phyloP scores from a whole-genome alignment of 768 basidiomycete genomes.

The Suillus clintonianus region DNA sequence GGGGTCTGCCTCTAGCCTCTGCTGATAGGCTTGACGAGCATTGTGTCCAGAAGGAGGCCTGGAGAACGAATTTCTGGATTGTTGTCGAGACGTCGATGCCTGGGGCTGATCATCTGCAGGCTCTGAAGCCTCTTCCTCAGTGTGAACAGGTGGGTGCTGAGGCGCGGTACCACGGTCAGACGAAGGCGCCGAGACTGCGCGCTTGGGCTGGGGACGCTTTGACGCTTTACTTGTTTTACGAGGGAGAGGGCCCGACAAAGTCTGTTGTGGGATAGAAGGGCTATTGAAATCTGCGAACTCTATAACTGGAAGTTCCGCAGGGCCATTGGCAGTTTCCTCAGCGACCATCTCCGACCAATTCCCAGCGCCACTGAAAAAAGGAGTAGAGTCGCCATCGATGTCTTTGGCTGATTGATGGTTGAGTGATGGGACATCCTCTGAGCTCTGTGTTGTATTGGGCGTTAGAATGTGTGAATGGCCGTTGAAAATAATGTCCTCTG shows the following conservation, averaged over 20 bases:
- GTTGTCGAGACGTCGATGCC: constrained; percentile 42
- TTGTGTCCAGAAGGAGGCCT: constrained; percentile 52
- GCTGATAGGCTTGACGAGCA: constrained; percentile 85
- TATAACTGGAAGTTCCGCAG: constrained; percentile 73
- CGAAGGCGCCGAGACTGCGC: constrained; percentile 36
- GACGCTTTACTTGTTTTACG: constrained; percentile 45
- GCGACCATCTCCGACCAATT: constrained; percentile 89
- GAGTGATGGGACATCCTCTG: constrained; percentile 40
- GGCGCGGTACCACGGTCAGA: constrained; percentile 24
- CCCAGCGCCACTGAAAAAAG: constrained; percentile 56
- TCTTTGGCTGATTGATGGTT: constrained; percentile 24
- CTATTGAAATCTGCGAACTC: constrained; percentile 67
- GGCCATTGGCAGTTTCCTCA: constrained; percentile 64
- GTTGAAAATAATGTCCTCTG: constrained; percentile 59
- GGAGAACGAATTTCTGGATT: constrained; percentile 21
- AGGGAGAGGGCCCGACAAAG: constrained; percentile 41
- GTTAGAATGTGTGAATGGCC: constrained; percentile 57
- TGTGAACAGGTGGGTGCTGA: constrained; percentile 13
- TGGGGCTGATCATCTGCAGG: constrained; percentile 32
- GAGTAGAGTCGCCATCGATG: constrained; percentile 35
- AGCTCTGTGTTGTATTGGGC: constrained; percentile 69
- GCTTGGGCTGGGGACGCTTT: constrained; percentile 37
- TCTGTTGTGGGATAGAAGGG: constrained; percentile 31
- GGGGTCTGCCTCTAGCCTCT: constrained; percentile 80
- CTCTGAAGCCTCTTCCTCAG: constrained; percentile 8